These are phyloP conservation scores for Cladosporium sp. DNA, from an alignment of 2,329 filamentous ascomycete species.

Conservation along the genomic window DNA sequence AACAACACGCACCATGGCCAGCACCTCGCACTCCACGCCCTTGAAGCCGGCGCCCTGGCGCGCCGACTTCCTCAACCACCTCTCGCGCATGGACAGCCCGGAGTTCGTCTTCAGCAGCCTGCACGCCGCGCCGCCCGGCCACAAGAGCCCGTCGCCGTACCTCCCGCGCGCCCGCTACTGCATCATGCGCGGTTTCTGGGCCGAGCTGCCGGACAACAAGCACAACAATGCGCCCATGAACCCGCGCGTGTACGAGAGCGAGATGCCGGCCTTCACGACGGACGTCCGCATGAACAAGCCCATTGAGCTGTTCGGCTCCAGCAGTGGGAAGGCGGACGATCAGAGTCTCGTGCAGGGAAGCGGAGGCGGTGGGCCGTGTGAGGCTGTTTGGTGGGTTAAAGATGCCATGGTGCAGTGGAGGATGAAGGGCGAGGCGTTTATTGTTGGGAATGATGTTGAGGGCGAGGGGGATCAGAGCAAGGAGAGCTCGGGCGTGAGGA, in stretches of 20 bases:
- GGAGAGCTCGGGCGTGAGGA: constrained; percentile 49
- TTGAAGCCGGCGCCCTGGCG: constrained; percentile 46
- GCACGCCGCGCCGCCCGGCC: constrained; percentile 31
- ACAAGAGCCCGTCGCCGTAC: constrained; percentile 35
- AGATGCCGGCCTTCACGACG: constrained; percentile 77
- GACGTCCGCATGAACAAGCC: constrained; percentile 84
- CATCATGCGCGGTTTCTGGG: constrained; percentile 81
- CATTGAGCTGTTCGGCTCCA: constrained; percentile 57
- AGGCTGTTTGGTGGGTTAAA: constrained; percentile 76
- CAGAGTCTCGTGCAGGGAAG: constrained; percentile 42
- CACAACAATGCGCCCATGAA: constrained; percentile 69
- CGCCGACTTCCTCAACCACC: constrained; percentile 42
- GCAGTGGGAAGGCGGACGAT: constrained; percentile 40
- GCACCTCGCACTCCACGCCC: constrained; percentile 31
- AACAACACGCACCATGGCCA: constrained; percentile 37
- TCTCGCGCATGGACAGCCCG: constrained; percentile 43
- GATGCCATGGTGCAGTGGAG: constrained; percentile 75
- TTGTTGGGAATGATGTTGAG: constrained; percentile 65
- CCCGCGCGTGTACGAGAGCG: constrained; percentile 63
- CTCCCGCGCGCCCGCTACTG: constrained; percentile 65
- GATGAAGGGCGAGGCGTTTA: constrained; percentile 66
- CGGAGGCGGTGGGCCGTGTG: constrained; percentile 64
- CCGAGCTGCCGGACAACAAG: constrained; percentile 62
- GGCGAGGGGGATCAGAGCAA: constrained; percentile 43
- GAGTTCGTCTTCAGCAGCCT: constrained; percentile 50